Evolutionary conservation across 1,284 basidiomycete genomes (phyloP).

Genomic region (Ceratorhiza oryzae-sativae): DNA sequence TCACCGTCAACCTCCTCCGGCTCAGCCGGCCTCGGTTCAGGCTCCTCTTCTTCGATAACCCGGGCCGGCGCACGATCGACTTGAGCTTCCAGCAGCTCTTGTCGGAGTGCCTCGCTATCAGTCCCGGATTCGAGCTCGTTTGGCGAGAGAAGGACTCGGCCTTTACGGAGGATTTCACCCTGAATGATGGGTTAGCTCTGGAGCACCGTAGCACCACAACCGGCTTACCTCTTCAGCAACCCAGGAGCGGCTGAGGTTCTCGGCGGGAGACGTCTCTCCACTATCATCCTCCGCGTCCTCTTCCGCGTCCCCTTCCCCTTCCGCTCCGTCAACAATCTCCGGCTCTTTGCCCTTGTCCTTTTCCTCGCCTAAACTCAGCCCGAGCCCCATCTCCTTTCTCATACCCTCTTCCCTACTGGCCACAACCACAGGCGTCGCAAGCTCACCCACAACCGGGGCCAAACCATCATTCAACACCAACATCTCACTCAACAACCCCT

Average conservation of each 20-base stretch:
- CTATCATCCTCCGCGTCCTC: slow-evolving; percentile 1
- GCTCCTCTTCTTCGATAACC: slow-evolving; percentile 20
- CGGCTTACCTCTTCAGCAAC: slow-evolving; percentile 33
- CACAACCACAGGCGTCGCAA: not conserved
- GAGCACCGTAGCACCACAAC: not conserved
- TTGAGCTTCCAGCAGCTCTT: slow-evolving; percentile 38
- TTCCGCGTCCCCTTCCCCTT: not conserved
- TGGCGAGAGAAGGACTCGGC: slow-evolving; percentile 26
- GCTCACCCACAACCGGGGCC: not conserved
- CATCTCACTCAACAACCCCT: slow-evolving; percentile 66
- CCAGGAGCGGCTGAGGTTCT: slow-evolving; percentile 36
- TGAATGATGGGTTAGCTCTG: not conserved
- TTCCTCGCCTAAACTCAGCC: slow-evolving; percentile 20
- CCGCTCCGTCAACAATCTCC: not conserved
- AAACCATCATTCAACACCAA: slow-evolving; percentile 69
- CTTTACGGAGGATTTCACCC: slow-evolving; percentile 35
- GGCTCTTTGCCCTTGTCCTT: not conserved
- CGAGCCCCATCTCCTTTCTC: slow-evolving; percentile 22
- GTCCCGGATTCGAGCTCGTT: slow-evolving; percentile 35
- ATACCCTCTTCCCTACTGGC: not conserved
- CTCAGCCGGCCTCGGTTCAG: not conserved
- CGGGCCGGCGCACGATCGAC: slow-evolving; percentile 35
- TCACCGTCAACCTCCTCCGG: not conserved
- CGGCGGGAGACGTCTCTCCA: slow-evolving; percentile 20
- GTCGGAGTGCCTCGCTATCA: slow-evolving; percentile 32